Conservation (phyloP, 139 green algal genomes). For the Chlorella sp. region DNA sequence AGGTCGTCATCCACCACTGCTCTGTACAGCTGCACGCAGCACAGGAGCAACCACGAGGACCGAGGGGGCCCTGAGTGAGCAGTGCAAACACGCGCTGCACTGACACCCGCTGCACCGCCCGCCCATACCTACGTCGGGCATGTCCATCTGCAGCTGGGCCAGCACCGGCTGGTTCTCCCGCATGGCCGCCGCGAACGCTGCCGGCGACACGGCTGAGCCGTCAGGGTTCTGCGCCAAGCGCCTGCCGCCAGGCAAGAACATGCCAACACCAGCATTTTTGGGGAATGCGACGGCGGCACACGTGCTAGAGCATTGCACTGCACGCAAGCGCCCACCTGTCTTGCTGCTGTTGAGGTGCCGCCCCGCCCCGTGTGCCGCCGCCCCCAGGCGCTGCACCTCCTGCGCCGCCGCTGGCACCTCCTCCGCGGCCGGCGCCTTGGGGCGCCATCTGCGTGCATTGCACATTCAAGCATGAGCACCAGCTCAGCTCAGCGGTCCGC, state of each 20-base stretch:
- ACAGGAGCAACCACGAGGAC: background rate
- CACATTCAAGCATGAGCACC: background rate
- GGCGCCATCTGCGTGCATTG: background rate
- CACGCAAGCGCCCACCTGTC: no score
- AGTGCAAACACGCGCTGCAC: background rate
- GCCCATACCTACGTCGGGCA: background rate
- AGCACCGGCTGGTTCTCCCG: background rate
- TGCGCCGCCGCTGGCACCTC: no score
- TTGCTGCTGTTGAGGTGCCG: no score
- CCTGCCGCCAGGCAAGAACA: background rate
- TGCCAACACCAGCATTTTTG: background rate
- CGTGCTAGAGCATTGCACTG: no score
- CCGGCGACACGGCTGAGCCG: background rate
- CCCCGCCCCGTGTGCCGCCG: no score
- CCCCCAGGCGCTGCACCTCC: no score
- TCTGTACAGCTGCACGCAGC: slow-evolving; percentile 7
- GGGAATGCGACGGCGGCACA: no score
- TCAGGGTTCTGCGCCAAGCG: background rate
- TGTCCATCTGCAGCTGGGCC: background rate
- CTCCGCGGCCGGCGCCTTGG: background rate
- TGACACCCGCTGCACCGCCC: background rate
- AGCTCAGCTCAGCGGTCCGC: background rate
- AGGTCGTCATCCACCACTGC: slow-evolving; percentile 30
- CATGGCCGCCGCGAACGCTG: background rate
- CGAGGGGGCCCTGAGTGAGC: background rate